Conservation (phyloP, 495 filamentous ascomycete genomes). For the Aspergillus heteromorphus region DNA sequence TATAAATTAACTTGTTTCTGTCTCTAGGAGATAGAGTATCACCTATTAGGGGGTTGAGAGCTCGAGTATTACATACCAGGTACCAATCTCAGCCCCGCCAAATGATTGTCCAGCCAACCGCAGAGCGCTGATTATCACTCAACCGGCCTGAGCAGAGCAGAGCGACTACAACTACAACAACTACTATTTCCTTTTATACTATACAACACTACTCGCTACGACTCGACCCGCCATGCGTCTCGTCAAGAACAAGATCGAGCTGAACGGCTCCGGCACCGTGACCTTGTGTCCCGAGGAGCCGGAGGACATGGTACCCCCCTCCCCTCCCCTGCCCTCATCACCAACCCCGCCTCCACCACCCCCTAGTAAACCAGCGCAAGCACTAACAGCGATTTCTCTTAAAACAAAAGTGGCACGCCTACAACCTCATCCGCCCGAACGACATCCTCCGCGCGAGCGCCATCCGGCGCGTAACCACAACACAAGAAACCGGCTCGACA, state of each 20-base stretch:
- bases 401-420: conserved; percentile 90
- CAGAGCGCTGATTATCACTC: not conserved
- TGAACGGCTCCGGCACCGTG: conserved; percentile 70
- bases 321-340: too few species aligned
- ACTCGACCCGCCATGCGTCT: conserved; percentile 52
- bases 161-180: too few species aligned
- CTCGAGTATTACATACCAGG: too few species aligned
- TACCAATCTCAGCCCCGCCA: too few species aligned
- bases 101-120: not conserved
- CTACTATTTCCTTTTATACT: too few species aligned
- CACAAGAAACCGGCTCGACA: conserved; percentile 66
- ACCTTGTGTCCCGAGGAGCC: conserved; percentile 84
- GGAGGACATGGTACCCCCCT: conserved; percentile 96
- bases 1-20: too few species aligned
- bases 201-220: not conserved
- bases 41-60: too few species aligned
- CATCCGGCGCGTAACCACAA: conserved; percentile 70
- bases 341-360: too few species aligned
- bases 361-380: too few species aligned
- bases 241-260: conserved; percentile 67
- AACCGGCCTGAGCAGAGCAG: too few species aligned
- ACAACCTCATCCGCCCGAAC: conserved; percentile 80
- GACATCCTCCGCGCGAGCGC: conserved; percentile 81
- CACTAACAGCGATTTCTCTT: too few species aligned
- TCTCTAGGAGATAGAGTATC: too few species aligned